Conservation (phyloP, 106 monocot genomes). For the Acorus calamus region DNA sequence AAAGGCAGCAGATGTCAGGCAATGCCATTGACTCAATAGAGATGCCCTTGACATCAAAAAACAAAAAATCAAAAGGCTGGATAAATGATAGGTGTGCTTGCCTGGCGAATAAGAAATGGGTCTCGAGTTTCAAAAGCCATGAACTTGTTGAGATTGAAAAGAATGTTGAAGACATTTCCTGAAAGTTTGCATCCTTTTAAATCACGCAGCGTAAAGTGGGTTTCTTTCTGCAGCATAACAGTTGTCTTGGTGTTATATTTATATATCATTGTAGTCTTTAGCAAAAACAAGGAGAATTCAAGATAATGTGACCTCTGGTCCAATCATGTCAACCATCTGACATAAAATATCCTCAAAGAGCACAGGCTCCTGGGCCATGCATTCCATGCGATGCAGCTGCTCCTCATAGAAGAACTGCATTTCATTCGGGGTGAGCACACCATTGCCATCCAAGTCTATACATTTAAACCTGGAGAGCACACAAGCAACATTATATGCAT, state of each 20-base stretch:
- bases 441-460: constrained; percentile 94
- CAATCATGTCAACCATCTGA: constrained; percentile 95
- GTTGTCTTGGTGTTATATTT: background rate
- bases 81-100: constrained; percentile 11
- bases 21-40: background rate
- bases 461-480: constrained; percentile 69
- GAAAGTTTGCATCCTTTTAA: constrained; percentile 78
- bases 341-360: constrained; percentile 93
- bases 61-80: no score
- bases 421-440: constrained; percentile 66
- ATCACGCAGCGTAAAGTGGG: constrained; percentile 57
- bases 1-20: background rate
- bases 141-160: constrained; percentile 97
- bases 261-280: background rate
- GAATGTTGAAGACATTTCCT: constrained; percentile 90
- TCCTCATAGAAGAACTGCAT: constrained; percentile 98
- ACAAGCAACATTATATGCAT: no score
- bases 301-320: constrained; percentile 57
- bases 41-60: background rate
- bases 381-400: constrained; percentile 96
- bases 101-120: constrained; percentile 96
- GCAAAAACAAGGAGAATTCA: background rate
- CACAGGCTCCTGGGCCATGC: constrained; percentile 97
- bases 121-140: constrained; percentile 96
- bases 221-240: constrained; percentile 45